Base-by-base conservation (phyloP, 2,329 filamentous ascomycete genomes). In the Catunica adiposa region DNA sequence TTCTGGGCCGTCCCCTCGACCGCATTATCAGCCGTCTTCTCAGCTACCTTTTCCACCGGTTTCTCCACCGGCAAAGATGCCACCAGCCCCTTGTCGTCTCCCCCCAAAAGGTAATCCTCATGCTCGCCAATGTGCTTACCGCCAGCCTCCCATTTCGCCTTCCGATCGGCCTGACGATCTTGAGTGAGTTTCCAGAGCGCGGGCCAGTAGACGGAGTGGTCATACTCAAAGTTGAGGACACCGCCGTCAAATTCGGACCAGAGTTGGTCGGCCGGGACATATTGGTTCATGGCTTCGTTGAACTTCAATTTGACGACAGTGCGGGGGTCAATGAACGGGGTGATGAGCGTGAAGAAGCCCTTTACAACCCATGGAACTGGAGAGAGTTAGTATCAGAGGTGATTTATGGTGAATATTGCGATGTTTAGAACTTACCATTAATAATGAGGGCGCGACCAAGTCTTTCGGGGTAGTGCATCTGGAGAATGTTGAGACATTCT, bases 301-400 rank as follows among this genome's bases (percentile, higher is more conserved):
- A 95, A 96, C 72, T 92, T 94, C 72, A 98, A 82, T 75, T 98
- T 98, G 65, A 92, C 82, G 58, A 86, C 82, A 8, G 92, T 98
- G 63, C 89, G 73, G 6, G 92, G 92, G 69, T 98, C 92, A 70
- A 98, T 95, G 70, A 98, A 96, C 40, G 90, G 89, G 3, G 82
- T 89, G 70, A 98, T 89, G 63, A 96, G 73, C 70, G 94, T 96
- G 77, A 97, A 94, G 76, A 98, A 98, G 53, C 86, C 86, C 68
- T 80, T 83, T 59, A 97, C 86, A 60, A 94, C 78, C 81, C 87
- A 96, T 0, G 90, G 90, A 51, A 95, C 86, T 90, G 60, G 51
- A 56, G 37, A 23, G 52, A 47, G 3, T 29, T 8, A 22, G 11
- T 22, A 53, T 25, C 8, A 31, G 40, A 11, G 47, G n/a, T 9